A percentile compares a stretch with the other conserved stretches of the same genome.
Evolutionary conservation across 345 rosid species (phyloP).

Genomic region (Acer campestre): DNA sequence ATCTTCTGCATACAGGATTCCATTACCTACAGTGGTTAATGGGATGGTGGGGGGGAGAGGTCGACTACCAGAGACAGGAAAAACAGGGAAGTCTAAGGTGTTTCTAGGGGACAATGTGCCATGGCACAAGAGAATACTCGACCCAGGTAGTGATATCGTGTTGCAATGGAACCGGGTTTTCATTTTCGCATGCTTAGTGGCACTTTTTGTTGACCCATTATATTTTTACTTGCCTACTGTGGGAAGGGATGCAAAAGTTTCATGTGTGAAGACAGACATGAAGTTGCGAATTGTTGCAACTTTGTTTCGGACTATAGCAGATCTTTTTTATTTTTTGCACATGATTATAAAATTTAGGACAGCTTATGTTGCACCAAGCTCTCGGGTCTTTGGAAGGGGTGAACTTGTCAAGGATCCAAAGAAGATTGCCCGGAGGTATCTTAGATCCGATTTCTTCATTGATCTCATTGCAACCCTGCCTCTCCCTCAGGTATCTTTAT

Average conservation of each 20-base stretch:
- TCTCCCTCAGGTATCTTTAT: conserved; percentile 75
- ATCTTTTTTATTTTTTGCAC: conserved; percentile 82
- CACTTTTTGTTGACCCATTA: conserved; percentile 87
- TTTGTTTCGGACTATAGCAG: conserved; percentile 74
- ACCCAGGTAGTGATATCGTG: conserved; percentile 84
- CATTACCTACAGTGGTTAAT: conserved; percentile 55
- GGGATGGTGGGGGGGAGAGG: conserved; percentile 45
- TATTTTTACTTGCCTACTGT: conserved; percentile 78
- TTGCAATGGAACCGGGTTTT: conserved; percentile 84
- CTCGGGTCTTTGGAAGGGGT: conserved; percentile 92
- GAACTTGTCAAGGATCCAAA: conserved; percentile 93
- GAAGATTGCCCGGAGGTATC: conserved; percentile 69
- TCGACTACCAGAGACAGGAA: conserved; percentile 45
- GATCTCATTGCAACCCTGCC: conserved; percentile 91
- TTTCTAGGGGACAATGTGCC: conserved; percentile 43
- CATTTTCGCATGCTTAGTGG: conserved; percentile 71
- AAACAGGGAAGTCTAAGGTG: conserved; percentile 43
- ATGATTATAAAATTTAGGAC: conserved; percentile 87
- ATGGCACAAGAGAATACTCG: conserved; percentile 75
- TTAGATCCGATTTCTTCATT: conserved; percentile 76
- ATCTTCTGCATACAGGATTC: conserved; percentile 39
- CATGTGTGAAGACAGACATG: conserved; percentile 68
- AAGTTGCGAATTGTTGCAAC: conserved; percentile 63
- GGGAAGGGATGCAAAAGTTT: conserved; percentile 36
- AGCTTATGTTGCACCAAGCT: conserved; percentile 78